A percentile compares a stretch with the other conserved stretches of the same genome.
Evolutionary conservation across 78 protist genomes (phyloP).

Genomic region (Dictyostelium brefeldianum): DNA sequence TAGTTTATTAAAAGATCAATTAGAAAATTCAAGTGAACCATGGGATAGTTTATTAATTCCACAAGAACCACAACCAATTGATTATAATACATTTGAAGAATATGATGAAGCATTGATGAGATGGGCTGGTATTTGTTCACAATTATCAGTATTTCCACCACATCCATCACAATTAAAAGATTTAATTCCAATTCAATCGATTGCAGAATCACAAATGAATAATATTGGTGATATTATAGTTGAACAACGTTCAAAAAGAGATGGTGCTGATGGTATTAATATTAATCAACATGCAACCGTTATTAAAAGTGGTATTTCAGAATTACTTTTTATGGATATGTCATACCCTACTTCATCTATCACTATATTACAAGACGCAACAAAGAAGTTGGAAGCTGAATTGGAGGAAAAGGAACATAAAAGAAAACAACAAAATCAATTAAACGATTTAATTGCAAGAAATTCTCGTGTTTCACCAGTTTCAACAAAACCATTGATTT

Average conservation of each 20-base stretch:
- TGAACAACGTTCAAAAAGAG: not conserved
- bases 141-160: slow-evolving; percentile 37
- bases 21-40: slow-evolving; percentile 34
- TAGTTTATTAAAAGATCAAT: not conserved
- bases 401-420: not conserved
- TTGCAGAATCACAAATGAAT: slow-evolving; percentile 23
- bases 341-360: not conserved
- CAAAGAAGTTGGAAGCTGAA: not conserved
- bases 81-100: slow-evolving; percentile 72
- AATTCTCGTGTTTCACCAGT: not conserved
- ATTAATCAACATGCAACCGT: not conserved
- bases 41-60: slow-evolving; percentile 59
- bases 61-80: slow-evolving; percentile 76
- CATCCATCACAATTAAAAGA: slow-evolving; percentile 68
- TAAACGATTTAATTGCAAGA: slow-evolving; percentile 3
- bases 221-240: slow-evolving; percentile 12
- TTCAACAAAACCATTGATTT: not conserved
- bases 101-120: slow-evolving; percentile 55
- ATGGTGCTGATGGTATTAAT: not conserved
- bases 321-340: slow-evolving; percentile 5
- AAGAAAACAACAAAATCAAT: slow-evolving; percentile 3
- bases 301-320: slow-evolving; percentile 36
- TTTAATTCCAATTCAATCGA: slow-evolving; percentile 67
- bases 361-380: not conserved
- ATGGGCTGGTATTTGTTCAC: slow-evolving; percentile 59